A percentile compares a stretch with the other conserved stretches of the same genome.
Conservation (phyloP, 768 basidiomycete genomes). For the Hygrocybe punicea region DNA sequence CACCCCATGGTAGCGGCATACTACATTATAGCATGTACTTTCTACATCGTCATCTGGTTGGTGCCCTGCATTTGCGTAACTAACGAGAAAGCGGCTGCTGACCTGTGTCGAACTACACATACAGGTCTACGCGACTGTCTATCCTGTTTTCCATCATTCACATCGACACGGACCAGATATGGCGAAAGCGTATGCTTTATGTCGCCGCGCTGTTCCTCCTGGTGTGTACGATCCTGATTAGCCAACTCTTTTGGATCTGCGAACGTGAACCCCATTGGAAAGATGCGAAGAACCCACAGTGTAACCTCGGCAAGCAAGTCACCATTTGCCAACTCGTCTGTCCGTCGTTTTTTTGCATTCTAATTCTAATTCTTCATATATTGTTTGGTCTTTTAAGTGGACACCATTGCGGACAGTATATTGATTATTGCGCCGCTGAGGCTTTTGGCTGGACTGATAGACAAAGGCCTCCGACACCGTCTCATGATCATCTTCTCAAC, state of each 20-base stretch:
- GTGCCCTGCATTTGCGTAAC: not conserved
- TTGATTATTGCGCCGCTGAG: slow-evolving; percentile 44
- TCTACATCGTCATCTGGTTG: too few relatives aligned
- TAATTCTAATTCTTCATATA: too few relatives aligned
- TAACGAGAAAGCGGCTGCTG: not conserved
- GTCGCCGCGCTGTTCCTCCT: too few relatives aligned
- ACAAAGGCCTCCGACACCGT: too few relatives aligned
- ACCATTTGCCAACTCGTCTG: slow-evolving; percentile 51
- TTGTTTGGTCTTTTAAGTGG: slow-evolving; percentile 36
- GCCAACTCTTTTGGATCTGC: too few relatives aligned
- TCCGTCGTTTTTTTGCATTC: slow-evolving; percentile 23
- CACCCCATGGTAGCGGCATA: slow-evolving; percentile 22
- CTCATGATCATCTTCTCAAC: too few relatives aligned
- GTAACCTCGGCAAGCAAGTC: slow-evolving; percentile 45
- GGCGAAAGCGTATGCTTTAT: too few relatives aligned
- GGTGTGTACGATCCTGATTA: too few relatives aligned
- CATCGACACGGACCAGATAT: too few relatives aligned
- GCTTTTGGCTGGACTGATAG: too few relatives aligned
- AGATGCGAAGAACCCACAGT: slow-evolving; percentile 33
- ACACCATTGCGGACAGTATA: slow-evolving; percentile 44
- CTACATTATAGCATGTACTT: slow-evolving; percentile 38
- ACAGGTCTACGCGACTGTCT: slow-evolving; percentile 47
- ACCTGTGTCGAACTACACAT: not conserved
- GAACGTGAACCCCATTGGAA: too few relatives aligned
- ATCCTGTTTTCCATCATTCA: slow-evolving; percentile 55